A percentile compares a stretch with the other conserved stretches of the same genome.
Evolutionary conservation across 306 rosid genomes (phyloP).

Genomic region (Vicia faba): DNA sequence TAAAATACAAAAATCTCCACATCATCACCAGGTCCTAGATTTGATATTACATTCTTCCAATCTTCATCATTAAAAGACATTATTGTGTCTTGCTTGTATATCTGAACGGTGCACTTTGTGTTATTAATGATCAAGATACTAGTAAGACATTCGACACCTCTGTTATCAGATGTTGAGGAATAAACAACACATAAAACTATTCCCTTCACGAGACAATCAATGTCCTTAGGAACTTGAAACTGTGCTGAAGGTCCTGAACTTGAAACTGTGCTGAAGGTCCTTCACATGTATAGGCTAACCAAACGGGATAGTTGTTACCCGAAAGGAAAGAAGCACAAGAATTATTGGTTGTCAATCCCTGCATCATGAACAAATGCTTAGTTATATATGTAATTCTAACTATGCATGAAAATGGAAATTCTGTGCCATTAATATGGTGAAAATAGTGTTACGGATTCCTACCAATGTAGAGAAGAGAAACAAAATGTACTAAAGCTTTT

Average conservation of each 20-base stretch:
- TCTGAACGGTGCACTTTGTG: background rate
- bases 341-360: background rate
- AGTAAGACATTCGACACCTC: background rate
- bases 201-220: background rate
- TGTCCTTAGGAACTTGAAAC: background rate
- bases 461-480: too few species aligned
- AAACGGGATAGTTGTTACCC: background rate
- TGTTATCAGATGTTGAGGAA: background rate
- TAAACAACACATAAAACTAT: background rate
- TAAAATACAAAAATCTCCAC: background rate
- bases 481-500: too few species aligned
- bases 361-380: background rate
- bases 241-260: too few species aligned
- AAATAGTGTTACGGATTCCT: too few species aligned
- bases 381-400: too few species aligned
- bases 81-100: background rate
- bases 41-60: background rate
- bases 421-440: too few species aligned
- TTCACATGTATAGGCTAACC: background rate
- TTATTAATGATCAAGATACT: background rate
- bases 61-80: constrained; percentile 7
- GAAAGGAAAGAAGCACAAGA: background rate
- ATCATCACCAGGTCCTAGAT: background rate
- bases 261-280: background rate
- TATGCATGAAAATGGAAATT: too few species aligned